These are phyloP conservation scores for Chlorencoelia australis DNA, from an alignment of 2,329 filamentous ascomycete genomes.

Conservation along the genomic window DNA sequence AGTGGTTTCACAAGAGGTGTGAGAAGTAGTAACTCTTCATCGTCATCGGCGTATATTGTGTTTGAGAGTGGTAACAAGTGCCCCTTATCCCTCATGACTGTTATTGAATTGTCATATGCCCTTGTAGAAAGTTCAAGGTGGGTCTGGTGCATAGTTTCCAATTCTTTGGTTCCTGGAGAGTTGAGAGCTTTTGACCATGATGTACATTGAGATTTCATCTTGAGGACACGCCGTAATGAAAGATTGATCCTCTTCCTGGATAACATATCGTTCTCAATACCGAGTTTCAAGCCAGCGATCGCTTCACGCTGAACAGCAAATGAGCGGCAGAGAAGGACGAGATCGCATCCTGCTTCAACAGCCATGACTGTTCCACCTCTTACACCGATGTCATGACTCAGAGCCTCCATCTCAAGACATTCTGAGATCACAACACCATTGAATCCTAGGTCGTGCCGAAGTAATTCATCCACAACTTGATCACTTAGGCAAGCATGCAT, in stretches of 20 bases:
- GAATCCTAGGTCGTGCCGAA: constrained; percentile 83
- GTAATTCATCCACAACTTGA: constrained; percentile 81
- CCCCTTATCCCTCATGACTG: constrained; percentile 83
- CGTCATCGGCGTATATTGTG: constrained; percentile 74
- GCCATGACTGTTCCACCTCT: constrained; percentile 96
- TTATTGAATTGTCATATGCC: constrained; percentile 88
- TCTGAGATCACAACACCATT: constrained; percentile 90
- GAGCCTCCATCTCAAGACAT: constrained; percentile 91
- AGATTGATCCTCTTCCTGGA: constrained; percentile 68
- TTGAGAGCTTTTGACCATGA: constrained; percentile 89
- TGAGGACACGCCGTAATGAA: constrained; percentile 68
- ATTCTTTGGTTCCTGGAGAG: constrained; percentile 64
- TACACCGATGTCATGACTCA: constrained; percentile 94
- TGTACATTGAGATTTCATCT: constrained; percentile 75
- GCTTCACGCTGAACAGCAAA: constrained; percentile 86
- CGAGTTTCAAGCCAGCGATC: constrained; percentile 78
- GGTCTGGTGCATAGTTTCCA: constrained; percentile 71
- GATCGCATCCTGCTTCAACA: constrained; percentile 88
- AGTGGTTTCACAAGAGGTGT: constrained; percentile 86
- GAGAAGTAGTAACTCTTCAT: constrained; percentile 83
- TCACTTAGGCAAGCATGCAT: constrained; percentile 97
- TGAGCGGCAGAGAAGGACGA: constrained; percentile 79
- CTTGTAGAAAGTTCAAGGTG: constrained; percentile 73
- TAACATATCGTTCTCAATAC: constrained; percentile 84
- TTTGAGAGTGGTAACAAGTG: constrained; percentile 73